Evolutionary conservation across 148 eudicot species (phyloP).

Genomic region (Fagopyrum homotropicum): DNA sequence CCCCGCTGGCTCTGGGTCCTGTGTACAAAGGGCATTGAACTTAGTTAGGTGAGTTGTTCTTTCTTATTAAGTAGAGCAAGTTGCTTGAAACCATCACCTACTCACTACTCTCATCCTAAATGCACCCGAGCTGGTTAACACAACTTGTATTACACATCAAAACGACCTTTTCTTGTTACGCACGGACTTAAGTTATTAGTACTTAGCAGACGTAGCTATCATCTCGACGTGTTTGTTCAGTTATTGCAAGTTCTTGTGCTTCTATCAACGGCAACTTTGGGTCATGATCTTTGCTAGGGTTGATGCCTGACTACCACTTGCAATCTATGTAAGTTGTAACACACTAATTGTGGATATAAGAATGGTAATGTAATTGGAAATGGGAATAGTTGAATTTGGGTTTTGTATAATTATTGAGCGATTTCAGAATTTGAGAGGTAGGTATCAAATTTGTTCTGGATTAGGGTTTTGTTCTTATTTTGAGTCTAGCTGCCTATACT

Average conservation of each 20-base stretch:
- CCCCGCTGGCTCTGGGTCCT: slow-evolving; percentile 8
- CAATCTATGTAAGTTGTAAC: not conserved
- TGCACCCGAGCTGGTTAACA: not conserved
- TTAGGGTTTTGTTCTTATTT: not conserved
- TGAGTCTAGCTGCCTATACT: not conserved
- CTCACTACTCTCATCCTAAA: not conserved
- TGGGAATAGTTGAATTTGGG: not conserved
- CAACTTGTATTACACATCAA: not conserved
- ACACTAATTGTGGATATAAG: not conserved
- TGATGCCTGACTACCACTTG: not conserved
- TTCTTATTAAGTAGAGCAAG: not conserved
- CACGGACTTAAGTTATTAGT: not conserved
- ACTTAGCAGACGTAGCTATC: not conserved
- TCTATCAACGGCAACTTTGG: not conserved
- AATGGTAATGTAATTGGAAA: not conserved
- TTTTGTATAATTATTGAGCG: not conserved
- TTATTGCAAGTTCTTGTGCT: not conserved
- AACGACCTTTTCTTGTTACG: not conserved
- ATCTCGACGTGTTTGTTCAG: not conserved
- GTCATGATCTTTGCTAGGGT: not conserved
- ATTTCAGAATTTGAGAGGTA: not conserved
- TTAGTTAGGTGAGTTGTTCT: slow-evolving; percentile 7
- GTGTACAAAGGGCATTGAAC: not conserved
- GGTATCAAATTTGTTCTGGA: not conserved
- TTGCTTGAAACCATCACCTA: not conserved